Evolutionary conservation across 2,329 filamentous ascomycete species (phyloP), one percentile per base, ranked within the genome.

Genomic region (Neobulgaria alba): DNA sequence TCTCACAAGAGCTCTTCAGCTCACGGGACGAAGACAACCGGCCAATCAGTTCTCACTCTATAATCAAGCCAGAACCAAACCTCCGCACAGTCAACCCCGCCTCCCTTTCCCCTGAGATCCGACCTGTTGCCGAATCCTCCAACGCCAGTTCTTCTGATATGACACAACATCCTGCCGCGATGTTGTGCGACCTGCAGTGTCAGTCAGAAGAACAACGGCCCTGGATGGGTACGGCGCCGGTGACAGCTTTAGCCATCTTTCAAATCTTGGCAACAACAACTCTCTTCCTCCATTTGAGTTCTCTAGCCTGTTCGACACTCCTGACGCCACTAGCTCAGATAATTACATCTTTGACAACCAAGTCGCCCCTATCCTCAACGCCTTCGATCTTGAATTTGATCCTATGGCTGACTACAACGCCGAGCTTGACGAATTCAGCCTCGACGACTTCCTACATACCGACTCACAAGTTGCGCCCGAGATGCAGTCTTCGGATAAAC

Each of bases 141-240:
- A 55, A 53, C 54, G 56, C 53, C 50, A 52, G 47, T 50, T 56
- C 55, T 68, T 75, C 85, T 79, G 86, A 93, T 76, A 70, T 78
- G 92, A 92, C 89, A 95, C 92, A 95, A 95, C 89, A 93, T 95
- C 89, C 92, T 96, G 92, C 92, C 75, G 92, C 77, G 89, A 82
- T 95, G 90, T 95, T 96, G 92, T 96, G 83, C 65, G 92, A 95
- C 92, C 92, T 94, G 92, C 92, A 84, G 92, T 98, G 92, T 96
- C 92, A 79, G 82, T 90, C 85, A 83, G 77, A 69, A 72, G 75
- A 51, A 50, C 52, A 52, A 46, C 45, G 52, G 55, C 54, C 51
- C 49, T 60, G 57, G 57, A 58, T 49, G 53, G 31, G 42, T 52
- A n/a, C n/a, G n/a, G n/a, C n/a, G n/a, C 23, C 23, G 7, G 53